Percentiles rank a stretch among this genome's conserved stretches.
Evolutionary conservation across 169 alveolate genomes (phyloP).

Genomic region (Eimeria brunetti): DNA sequence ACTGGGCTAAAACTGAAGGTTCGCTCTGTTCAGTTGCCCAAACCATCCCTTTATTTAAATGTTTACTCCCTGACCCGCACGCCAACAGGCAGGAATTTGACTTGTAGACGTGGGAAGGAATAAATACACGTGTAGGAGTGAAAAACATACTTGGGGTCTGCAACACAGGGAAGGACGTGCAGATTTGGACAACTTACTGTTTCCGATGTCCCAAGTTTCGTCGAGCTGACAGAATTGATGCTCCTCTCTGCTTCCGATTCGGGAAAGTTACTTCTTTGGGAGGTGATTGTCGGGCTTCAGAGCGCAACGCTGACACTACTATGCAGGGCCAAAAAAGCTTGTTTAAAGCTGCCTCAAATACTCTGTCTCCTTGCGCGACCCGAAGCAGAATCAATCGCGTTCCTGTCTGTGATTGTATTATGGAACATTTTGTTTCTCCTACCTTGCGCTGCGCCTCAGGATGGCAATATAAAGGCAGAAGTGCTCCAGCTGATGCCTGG

Average conservation of each 20-base stretch:
- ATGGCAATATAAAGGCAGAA: conserved; percentile 65
- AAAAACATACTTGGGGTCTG: neutral
- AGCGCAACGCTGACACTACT: neutral
- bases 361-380: neutral
- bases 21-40: neutral
- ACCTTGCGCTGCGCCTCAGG: neutral
- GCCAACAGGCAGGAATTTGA: neutral
- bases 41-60: neutral
- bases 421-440: neutral
- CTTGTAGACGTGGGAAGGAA: neutral
- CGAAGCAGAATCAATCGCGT: neutral
- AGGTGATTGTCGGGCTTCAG: conserved; percentile 24
- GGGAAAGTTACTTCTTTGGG: conserved; percentile 63
- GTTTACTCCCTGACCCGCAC: neutral
- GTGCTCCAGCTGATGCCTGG: conserved; percentile 48
- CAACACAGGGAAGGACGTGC: conserved; percentile 44
- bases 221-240: conserved; percentile 32
- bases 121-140: neutral
- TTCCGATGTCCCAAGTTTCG: conserved; percentile 54
- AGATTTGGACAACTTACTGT: conserved; percentile 46
- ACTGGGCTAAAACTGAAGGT: conserved; percentile 69
- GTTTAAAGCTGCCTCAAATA: neutral
- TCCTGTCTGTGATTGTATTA: neutral
- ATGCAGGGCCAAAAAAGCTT: neutral
- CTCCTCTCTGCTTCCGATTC: conserved; percentile 59